Evolutionary conservation across 805 yeast species (phyloP).

Genomic region (Saturnispora saitoi): DNA sequence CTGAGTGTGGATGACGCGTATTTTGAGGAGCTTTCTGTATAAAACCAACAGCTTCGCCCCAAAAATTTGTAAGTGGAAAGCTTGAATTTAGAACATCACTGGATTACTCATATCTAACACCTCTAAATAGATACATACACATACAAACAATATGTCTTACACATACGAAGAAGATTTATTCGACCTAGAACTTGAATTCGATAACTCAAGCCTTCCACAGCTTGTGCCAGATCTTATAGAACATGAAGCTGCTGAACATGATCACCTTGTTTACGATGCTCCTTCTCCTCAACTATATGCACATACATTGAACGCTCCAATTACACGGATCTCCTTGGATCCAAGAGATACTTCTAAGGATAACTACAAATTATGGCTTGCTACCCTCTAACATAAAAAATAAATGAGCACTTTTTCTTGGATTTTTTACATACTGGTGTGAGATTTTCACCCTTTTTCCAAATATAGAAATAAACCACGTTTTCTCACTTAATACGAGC

Average conservation of each 20-base stretch:
- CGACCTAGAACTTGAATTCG: background rate
- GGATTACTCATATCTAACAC: no score
- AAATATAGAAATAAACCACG: no score
- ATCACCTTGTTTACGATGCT: constrained; percentile 3
- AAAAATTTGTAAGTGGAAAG: no score
- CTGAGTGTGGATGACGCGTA: no score
- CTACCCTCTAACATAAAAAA: background rate
- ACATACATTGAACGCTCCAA: background rate
- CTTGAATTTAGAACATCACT: no score
- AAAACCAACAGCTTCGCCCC: background rate
- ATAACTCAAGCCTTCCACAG: constrained; percentile 1
- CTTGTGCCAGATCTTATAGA: constrained; percentile 1
- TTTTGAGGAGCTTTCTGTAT: background rate
- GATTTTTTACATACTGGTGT: no score
- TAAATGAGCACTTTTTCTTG: background rate
- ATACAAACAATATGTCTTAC: background rate
- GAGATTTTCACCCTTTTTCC: no score
- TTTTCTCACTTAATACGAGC: no score
- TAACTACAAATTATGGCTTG: constrained; percentile 7
- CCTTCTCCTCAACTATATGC: constrained; percentile 2
- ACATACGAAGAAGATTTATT: constrained; percentile 3
- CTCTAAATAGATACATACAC: no score
- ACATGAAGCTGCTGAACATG: background rate
- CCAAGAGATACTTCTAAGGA: constrained; percentile 6
- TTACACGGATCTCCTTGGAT: constrained; percentile 1